phyloP scores from a whole-genome alignment of 2,329 filamentous ascomycete species.

The Fusarium devonianum region DNA sequence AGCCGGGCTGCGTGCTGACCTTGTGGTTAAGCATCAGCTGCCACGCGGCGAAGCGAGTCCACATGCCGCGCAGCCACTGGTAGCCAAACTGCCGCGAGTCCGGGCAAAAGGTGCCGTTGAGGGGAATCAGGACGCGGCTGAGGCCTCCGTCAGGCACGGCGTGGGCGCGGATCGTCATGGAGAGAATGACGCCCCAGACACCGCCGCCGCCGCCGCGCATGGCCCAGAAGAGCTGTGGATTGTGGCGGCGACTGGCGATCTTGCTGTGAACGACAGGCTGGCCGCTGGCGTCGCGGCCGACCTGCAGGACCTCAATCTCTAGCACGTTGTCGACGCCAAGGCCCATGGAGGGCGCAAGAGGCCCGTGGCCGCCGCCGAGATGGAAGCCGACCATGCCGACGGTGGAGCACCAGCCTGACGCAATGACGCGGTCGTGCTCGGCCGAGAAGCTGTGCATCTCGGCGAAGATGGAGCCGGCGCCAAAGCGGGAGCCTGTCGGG shows the following conservation, averaged over 20 bases:
- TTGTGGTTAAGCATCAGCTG: constrained; percentile 18
- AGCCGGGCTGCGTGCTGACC: constrained; percentile 16
- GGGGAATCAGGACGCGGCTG: constrained; percentile 14
- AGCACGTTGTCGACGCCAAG: constrained; percentile 18
- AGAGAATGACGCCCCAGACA: constrained; percentile 57
- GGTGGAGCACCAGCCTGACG: constrained; percentile 7
- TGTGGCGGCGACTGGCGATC: constrained; percentile 36
- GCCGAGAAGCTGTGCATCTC: constrained; percentile 11
- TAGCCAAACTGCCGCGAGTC: constrained; percentile 14
- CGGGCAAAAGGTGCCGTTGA: constrained; percentile 16
- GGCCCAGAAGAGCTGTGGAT: constrained; percentile 61
- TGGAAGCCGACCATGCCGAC: constrained; percentile 16
- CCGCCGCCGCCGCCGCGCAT: constrained; percentile 58
- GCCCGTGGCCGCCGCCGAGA: constrained; percentile 20
- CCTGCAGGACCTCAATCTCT: constrained; percentile 21
- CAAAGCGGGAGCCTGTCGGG: constrained; percentile 2
- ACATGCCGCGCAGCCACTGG: constrained; percentile 20
- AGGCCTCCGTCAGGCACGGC: constrained; percentile 39
- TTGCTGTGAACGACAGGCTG: constrained; percentile 17
- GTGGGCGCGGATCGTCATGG: constrained; percentile 56
- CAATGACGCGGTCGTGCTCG: constrained; percentile 7
- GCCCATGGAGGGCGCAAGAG: constrained; percentile 13
- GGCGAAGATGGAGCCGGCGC: constrained; percentile 8
- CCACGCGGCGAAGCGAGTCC: constrained; percentile 19
- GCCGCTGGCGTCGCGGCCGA: constrained; percentile 6